phyloP scores from a whole-genome alignment of 257 asterid genomes.

The Craterostigma plantagineum region DNA sequence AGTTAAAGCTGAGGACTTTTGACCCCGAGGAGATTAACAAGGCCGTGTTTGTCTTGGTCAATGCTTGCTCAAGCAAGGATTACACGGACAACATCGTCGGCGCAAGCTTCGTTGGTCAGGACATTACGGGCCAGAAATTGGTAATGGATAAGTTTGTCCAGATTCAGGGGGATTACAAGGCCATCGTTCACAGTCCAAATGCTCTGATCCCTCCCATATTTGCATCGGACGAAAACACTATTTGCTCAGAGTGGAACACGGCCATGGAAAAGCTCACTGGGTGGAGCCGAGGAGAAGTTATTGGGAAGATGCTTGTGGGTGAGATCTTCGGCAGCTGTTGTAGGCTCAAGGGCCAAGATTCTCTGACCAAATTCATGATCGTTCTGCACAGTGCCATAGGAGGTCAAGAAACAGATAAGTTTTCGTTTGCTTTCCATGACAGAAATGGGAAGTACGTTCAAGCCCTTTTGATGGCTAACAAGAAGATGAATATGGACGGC shows the following conservation, averaged over 20 bases:
- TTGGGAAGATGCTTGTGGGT: slow-evolving; percentile 72
- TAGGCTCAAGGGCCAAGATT: slow-evolving; percentile 55
- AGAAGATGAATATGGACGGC: slow-evolving; percentile 50
- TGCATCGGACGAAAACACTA: slow-evolving; percentile 72
- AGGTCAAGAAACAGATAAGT: slow-evolving; percentile 57
- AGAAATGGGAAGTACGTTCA: slow-evolving; percentile 47
- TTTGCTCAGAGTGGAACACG: slow-evolving; percentile 86
- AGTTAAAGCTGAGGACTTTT: slow-evolving; percentile 35
- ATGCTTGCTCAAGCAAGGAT: slow-evolving; percentile 94
- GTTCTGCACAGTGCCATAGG: slow-evolving; percentile 64
- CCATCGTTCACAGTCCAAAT: slow-evolving; percentile 74
- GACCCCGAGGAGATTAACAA: slow-evolving; percentile 30
- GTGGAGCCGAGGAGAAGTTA: slow-evolving; percentile 47
- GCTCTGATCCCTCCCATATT: slow-evolving; percentile 87
- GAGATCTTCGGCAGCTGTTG: slow-evolving; percentile 71
- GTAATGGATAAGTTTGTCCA: slow-evolving; percentile 82
- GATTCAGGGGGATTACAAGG: slow-evolving; percentile 84
- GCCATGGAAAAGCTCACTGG: slow-evolving; percentile 92
- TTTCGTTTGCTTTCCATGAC: slow-evolving; percentile 53
- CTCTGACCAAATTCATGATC: slow-evolving; percentile 56
- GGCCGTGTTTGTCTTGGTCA: slow-evolving; percentile 62
- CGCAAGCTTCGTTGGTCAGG: slow-evolving; percentile 86
- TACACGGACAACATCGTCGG: slow-evolving; percentile 57
- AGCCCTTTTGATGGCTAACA: slow-evolving; percentile 53
- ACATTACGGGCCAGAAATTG: slow-evolving; percentile 63